Conservation (phyloP, 345 rosid species). For the Rhodamnia rubescens region DNA sequence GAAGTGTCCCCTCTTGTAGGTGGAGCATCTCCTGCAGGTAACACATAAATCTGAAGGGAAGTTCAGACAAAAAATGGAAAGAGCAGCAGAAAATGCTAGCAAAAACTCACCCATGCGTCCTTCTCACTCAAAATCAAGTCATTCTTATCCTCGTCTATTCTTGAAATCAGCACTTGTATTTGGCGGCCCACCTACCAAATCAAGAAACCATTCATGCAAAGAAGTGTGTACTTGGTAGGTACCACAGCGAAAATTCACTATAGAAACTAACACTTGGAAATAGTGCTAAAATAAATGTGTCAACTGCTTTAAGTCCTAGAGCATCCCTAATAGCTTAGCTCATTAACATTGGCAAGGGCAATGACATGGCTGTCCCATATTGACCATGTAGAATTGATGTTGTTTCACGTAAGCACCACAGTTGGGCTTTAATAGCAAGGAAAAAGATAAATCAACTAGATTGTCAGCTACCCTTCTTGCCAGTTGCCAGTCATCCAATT, state of each 20-base stretch:
- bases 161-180: conserved; percentile 41
- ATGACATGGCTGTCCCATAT: background rate
- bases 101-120: conserved; percentile 62
- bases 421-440: background rate
- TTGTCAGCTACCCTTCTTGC: background rate
- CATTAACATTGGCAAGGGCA: background rate
- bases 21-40: conserved; percentile 54
- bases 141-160: conserved; percentile 60
- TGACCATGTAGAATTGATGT: background rate
- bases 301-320: background rate
- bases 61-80: background rate
- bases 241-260: background rate
- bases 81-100: background rate
- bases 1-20: conserved; percentile 79
- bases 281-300: background rate
- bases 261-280: background rate
- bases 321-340: background rate
- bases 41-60: background rate
- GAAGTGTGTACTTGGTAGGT: background rate
- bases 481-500: background rate
- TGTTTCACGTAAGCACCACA: background rate
- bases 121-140: conserved; percentile 75
- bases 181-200: conserved; percentile 55
- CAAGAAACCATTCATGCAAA: background rate
- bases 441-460: background rate